phyloP scores from a whole-genome alignment of 2,329 filamentous ascomycete species.

The Fusarium tupiense region DNA sequence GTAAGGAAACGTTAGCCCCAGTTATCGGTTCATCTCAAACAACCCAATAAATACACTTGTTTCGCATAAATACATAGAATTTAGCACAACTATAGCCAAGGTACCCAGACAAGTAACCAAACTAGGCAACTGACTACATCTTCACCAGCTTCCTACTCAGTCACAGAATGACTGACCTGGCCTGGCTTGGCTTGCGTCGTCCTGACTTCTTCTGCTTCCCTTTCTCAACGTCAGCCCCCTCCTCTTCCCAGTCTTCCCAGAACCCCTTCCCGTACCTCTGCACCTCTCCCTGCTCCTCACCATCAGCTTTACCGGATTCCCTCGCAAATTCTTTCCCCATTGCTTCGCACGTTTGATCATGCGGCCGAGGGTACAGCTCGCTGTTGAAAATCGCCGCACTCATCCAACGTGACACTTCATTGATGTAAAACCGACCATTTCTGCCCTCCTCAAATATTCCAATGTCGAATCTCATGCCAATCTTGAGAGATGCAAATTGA shows the following conservation, averaged over 20 bases:
- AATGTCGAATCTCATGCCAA: not conserved
- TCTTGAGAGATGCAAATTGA: not conserved
- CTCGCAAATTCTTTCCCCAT: not conserved
- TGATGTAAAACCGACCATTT: not conserved
- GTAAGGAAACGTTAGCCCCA: no score
- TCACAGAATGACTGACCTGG: not conserved
- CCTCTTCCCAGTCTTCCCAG: not conserved
- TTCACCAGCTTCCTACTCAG: not conserved
- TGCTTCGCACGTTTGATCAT: not conserved
- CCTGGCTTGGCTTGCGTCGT: not conserved
- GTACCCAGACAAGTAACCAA: no score
- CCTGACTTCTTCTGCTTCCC: not conserved
- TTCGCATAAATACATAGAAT: no score
- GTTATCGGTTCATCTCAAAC: no score
- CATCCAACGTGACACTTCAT: not conserved
- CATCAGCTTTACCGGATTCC: not conserved
- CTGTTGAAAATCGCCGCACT: not conserved
- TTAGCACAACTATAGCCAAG: no score
- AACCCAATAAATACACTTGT: no score
- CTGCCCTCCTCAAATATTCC: not conserved
- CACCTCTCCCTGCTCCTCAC: not conserved
- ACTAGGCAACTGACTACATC: no score
- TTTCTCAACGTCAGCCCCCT: not conserved
- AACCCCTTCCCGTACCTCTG: not conserved
- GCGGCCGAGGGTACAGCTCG: not conserved